Evolutionary conservation across 352 stramenopile genomes (phyloP), one percentile per base, ranked within the genome.

Genomic region (Peronosclerospora sorghi): DNA sequence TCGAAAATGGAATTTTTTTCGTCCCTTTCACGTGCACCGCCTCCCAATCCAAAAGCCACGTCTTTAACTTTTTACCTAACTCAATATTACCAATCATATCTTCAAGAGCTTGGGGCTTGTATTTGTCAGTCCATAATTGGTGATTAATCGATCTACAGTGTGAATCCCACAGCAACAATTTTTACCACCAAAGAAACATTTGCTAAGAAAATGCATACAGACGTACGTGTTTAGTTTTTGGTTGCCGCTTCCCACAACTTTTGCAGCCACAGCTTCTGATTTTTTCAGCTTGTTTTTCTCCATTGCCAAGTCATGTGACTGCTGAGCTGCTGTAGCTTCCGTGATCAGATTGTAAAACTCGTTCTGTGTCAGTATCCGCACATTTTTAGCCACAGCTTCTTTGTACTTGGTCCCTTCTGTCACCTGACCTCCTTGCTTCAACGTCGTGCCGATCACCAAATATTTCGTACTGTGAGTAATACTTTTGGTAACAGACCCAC

Each of bases 41-140:
- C 29, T 93, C 73, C 68, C 76, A 93, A 36, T 93, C 78, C 24
- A 70, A 21, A 9, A 93, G 68, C 81, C 85, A 97, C 35, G 68
- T 62, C 20, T 66, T 77, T 7, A 98, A 56, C 35, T 95, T 96
- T 46, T 68, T 80, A 1, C 89, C 81, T 23, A 85, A 59, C 45
- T 97, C 88, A 30, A 84, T 62, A 65, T 97, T 97, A 13, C 94
- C 94, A 28, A 98, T 84, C 73, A 98, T 96, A 41, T 97, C 75
- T 7, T 78, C 55, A 24, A 91, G 76, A 3, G 35, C 73, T 56
- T 89, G 93, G 0, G 94, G 95, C 54, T 94, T 94, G 78, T 98
- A 96, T 62, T 96, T 97, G 65, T 98, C 95, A 3, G 90, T 94
- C 95, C 95, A 98, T 13, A 98, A 59, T 45, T 75, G 66, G 13